These are phyloP conservation scores for Nitzschia inconspicua DNA, from an alignment of 108 stramenopile genomes.

Conservation along the genomic window DNA sequence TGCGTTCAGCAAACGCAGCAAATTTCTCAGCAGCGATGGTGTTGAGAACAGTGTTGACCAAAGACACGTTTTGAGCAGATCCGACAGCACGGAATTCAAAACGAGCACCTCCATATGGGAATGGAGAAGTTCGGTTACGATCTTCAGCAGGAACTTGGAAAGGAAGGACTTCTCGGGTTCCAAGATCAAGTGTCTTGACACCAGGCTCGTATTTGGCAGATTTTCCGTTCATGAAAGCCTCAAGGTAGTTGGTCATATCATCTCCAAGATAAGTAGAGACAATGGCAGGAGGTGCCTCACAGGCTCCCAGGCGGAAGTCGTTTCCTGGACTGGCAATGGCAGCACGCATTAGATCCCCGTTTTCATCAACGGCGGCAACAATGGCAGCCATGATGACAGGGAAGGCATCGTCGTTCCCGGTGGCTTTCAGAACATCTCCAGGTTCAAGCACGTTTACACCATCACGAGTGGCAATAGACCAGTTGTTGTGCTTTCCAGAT, in stretches of 20 bases:
- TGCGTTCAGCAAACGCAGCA: constrained; percentile 81
- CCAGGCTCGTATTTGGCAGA: constrained; percentile 66
- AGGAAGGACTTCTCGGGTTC: constrained; percentile 72
- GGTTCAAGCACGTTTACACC: constrained; percentile 85
- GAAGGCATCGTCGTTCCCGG: constrained; percentile 77
- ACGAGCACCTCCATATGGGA: constrained; percentile 93
- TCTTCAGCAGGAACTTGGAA: constrained; percentile 92
- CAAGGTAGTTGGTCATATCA: constrained; percentile 85
- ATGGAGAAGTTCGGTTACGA: constrained; percentile 94
- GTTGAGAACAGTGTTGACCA: constrained; percentile 94
- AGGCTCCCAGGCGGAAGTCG: constrained; percentile 95
- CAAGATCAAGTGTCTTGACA: constrained; percentile 77
- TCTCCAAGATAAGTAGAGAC: constrained; percentile 93
- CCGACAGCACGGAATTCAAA: constrained; percentile 98
- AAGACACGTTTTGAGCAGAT: constrained; percentile 89
- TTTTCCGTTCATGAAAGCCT: constrained; percentile 78
- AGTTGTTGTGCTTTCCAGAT: constrained; percentile 96
- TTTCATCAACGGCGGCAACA: constrained; percentile 85
- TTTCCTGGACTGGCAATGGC: constrained; percentile 92
- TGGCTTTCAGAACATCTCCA: constrained; percentile 50
- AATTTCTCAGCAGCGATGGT: constrained; percentile 92
- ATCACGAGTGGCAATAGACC: constrained; percentile 86
- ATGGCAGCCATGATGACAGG: constrained; percentile 92
- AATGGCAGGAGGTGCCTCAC: constrained; percentile 96
- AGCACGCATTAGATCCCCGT: constrained; percentile 95